Conservation (phyloP, 257 asterid genomes). For the Nicotiana paniculata region DNA sequence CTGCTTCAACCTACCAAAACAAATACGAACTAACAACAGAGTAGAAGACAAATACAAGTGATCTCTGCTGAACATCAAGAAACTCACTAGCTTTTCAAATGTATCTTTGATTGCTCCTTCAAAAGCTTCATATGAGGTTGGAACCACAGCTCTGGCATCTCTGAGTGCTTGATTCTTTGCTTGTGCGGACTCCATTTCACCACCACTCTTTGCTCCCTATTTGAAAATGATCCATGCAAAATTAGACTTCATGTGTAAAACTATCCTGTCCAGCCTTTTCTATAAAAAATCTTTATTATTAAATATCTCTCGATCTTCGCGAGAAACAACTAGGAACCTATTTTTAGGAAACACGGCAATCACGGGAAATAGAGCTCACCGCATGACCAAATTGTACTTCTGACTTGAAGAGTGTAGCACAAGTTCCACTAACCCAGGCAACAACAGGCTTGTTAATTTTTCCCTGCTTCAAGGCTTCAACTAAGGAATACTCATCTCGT, state of each 20-base stretch:
- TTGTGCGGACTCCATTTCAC: conserved; percentile 99
- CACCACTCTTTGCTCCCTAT: conserved; percentile 99
- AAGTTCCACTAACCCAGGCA: conserved; percentile 99
- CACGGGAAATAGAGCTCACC: conserved; percentile 44
- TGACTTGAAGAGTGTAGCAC: conserved; percentile 96
- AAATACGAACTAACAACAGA: conserved; percentile 4
- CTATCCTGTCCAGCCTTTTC: neutral
- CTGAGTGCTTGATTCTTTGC: conserved; percentile 92
- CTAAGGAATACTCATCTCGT: conserved; percentile 94
- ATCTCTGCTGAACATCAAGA: neutral
- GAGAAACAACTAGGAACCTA: neutral
- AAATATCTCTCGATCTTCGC: neutral
- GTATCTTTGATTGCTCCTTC: conserved; percentile 81
- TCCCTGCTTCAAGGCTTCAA: conserved; percentile 95
- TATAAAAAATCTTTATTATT: neutral
- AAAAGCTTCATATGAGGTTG: conserved; percentile 93
- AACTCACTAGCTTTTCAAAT: conserved; percentile 63
- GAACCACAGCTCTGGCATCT: conserved; percentile 96
- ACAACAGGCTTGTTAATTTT: conserved; percentile 89
- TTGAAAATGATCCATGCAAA: conserved; percentile 6
- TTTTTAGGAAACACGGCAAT: neutral
- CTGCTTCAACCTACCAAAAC: conserved; percentile 55
- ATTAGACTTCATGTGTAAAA: neutral
- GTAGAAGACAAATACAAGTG: neutral
- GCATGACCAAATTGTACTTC: conserved; percentile 99